Evolutionary conservation across 257 asterid species (phyloP).

Genomic region (Anisodus tanguticus): DNA sequence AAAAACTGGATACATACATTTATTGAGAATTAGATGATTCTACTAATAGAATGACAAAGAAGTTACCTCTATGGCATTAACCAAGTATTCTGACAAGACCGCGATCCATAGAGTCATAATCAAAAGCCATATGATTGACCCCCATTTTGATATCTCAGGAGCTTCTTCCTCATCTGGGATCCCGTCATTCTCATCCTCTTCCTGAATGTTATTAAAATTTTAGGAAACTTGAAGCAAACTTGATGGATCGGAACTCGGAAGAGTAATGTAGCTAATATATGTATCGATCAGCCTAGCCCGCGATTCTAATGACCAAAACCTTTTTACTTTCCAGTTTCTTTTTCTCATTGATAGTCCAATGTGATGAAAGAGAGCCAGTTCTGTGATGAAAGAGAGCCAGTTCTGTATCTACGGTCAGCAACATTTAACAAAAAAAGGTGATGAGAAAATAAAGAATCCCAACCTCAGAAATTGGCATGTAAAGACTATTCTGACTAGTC

Average conservation of each 20-base stretch:
- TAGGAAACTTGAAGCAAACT: constrained; percentile 21
- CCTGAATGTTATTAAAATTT: constrained; percentile 42
- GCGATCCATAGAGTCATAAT: constrained; percentile 67
- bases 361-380: not conserved
- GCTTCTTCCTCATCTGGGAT: constrained; percentile 60
- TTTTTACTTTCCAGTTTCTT: too few species aligned
- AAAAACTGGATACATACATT: not conserved
- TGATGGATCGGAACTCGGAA: not conserved
- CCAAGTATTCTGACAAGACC: constrained; percentile 70
- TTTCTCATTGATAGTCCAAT: not conserved
- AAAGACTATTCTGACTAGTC: constrained; percentile 57
- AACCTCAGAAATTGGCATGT: constrained; percentile 66
- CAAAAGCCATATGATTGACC: constrained; percentile 66
- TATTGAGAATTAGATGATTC: not conserved
- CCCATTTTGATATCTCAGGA: constrained; percentile 73
- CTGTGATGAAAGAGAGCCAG: not conserved
- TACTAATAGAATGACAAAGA: not conserved
- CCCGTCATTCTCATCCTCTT: constrained; percentile 47
- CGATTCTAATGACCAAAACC: too few species aligned
- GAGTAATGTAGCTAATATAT: not conserved
- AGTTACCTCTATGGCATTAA: constrained; percentile 73
- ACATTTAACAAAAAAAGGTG: not conserved
- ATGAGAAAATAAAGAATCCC: constrained; percentile 17
- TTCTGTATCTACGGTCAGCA: not conserved
- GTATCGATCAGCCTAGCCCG: constrained; percentile 8